These are phyloP conservation scores for Epithemia pelagica DNA, from an alignment of 108 stramenopile genomes.

Conservation along the genomic window DNA sequence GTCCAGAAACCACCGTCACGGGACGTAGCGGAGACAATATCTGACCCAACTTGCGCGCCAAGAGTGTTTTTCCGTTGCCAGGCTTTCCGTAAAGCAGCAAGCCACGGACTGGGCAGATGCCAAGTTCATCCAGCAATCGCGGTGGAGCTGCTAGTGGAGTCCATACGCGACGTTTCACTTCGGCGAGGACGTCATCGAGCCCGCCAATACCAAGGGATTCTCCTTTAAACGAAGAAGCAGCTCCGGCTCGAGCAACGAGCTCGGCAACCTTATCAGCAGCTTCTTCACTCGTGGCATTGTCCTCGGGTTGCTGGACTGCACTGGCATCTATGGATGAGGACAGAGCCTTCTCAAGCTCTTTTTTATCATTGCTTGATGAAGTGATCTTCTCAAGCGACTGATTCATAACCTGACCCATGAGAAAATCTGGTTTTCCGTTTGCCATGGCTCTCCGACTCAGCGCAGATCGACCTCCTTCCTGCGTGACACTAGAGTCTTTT, in stretches of 20 bases:
- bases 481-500: too few relatives aligned
- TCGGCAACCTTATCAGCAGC: conserved; percentile 41
- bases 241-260: conserved; percentile 65
- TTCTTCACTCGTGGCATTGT: conserved; percentile 6
- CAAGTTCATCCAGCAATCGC: conserved; percentile 56
- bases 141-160: conserved; percentile 83
- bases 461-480: conserved; percentile 25
- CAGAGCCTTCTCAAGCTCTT: conserved; percentile 30
- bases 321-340: neutral
- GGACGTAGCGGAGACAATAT: conserved; percentile 71
- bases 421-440: conserved; percentile 28
- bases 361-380: neutral
- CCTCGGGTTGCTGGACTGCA: conserved; percentile 3
- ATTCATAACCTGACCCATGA: conserved; percentile 31
- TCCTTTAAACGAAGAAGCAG: conserved; percentile 64
- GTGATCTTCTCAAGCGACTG: conserved; percentile 33
- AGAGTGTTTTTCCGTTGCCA: conserved; percentile 73
- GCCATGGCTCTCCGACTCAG: conserved; percentile 22
- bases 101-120: conserved; percentile 74
- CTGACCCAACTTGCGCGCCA: conserved; percentile 63
- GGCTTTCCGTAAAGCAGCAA: conserved; percentile 70
- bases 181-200: conserved; percentile 68
- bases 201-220: conserved; percentile 72
- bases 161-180: conserved; percentile 77
- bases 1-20: conserved; percentile 80